Evolutionary conservation across 2,329 filamentous ascomycete genomes (phyloP).

Genomic region (Apiospora malaysiana): DNA sequence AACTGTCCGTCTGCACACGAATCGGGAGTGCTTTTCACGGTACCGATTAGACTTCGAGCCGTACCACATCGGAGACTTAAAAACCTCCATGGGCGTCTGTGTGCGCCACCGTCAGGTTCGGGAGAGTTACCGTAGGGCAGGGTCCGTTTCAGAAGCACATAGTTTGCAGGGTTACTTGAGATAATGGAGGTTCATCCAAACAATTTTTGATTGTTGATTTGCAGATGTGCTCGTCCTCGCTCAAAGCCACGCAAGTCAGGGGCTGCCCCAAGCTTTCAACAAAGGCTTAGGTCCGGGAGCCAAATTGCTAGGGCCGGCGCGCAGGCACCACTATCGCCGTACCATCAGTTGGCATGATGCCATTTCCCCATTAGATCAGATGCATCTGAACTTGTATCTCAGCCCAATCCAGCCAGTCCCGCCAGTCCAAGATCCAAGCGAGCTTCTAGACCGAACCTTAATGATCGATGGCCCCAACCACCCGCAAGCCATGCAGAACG

Average conservation of each 20-base stretch:
- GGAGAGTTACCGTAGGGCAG: background rate
- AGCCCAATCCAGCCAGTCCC: background rate
- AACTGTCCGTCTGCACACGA: background rate
- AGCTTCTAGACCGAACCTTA: slow-evolving; percentile 6
- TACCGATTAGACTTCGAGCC: background rate
- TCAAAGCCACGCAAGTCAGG: background rate
- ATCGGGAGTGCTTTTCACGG: background rate
- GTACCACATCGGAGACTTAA: background rate
- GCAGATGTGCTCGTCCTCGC: background rate
- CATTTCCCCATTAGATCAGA: background rate
- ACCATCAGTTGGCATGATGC: background rate
- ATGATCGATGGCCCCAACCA: slow-evolving; percentile 10
- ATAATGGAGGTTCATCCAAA: background rate
- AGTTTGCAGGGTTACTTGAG: background rate
- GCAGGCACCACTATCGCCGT: background rate
- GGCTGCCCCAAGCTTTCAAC: background rate
- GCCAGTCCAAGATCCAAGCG: too few relatives aligned
- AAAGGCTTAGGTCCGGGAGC: background rate
- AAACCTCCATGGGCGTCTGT: background rate
- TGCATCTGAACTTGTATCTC: background rate
- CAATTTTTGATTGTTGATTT: too few relatives aligned
- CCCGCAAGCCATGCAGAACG: background rate
- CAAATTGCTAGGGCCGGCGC: background rate
- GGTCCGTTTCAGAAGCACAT: background rate
- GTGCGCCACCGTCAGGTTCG: background rate